Base-by-base conservation (phyloP, 768 basidiomycete species). In the Omphalotus guepiniiformis region DNA sequence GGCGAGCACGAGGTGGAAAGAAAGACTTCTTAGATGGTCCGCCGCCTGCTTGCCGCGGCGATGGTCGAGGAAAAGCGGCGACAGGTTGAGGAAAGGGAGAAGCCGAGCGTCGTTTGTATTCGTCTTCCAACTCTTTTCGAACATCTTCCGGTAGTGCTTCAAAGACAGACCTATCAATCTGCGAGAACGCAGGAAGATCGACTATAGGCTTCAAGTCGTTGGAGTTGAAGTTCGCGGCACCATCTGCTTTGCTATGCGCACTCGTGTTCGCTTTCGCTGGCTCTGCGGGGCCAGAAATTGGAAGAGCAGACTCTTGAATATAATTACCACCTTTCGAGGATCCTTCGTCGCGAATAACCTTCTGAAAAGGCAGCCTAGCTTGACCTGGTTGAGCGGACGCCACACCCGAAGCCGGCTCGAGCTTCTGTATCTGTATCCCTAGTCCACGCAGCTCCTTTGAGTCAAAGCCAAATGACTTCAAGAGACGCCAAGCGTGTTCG, bases 361-460 rank as follows among this genome's bases (percentile, higher is more conserved):
- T 39, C 9, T 70, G 70, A 63, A 94, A 94, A 0, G 75, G 69
- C 23, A 93, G 63, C 11, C 70, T 69, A 2, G 68, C 75, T 59
- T 93, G 92, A 1, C 81, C 84, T 3, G 65, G 54, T 13, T 72
- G 69, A 8, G 61, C 57, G 12, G 53, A 57, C 19, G 60, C 58
- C 3, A 57, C 47, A 2, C 60, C 67, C 1, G 66, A 64, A 13
- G 61, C 56, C 6, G 74, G 69, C 64, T 96, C 92, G 4, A 98
- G 74, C 61, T 93, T 97, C 58, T 87, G 83, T 11, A 97, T 79
- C 57, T 94, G 92, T 6, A 98, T 85, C 0, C 90, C 93, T 47
- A 98, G 79, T 1, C 95, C 95, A 18, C 95, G 77, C n/a, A 98
- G 68, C 52, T 97, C 95, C 49, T 72, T 79, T 0, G 93, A 82